A percentile compares a stretch with the other conserved stretches of the same genome.
Evolutionary conservation across 2,329 filamentous ascomycete genomes (phyloP).

Genomic region (Pyrenochaeta sp.): DNA sequence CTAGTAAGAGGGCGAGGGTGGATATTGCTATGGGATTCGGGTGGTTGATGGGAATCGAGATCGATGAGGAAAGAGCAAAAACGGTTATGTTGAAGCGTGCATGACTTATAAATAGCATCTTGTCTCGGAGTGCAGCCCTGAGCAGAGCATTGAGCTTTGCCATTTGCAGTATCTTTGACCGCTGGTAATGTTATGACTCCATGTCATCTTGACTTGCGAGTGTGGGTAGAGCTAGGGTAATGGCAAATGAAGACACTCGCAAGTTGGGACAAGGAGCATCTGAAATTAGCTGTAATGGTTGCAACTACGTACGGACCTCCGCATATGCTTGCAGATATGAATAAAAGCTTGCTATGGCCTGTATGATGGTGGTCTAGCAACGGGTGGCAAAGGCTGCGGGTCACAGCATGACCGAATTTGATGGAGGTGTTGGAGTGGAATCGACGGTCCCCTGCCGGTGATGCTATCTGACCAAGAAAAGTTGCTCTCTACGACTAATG

Average conservation of each 20-base stretch:
- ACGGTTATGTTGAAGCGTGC: background rate
- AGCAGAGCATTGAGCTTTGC: background rate
- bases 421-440: background rate
- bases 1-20: slow-evolving; percentile 27
- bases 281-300: no score
- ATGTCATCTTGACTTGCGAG: no score
- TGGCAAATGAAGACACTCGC: no score
- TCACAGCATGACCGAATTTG: background rate
- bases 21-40: slow-evolving; percentile 42
- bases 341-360: background rate
- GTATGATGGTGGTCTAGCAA: background rate
- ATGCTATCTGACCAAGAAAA: background rate
- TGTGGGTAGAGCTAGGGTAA: no score
- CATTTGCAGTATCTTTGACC: background rate
- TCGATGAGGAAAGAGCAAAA: background rate
- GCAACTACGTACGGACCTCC: background rate
- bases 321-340: background rate
- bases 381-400: background rate
- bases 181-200: no score
- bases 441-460: background rate
- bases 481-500: background rate
- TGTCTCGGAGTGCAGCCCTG: background rate
- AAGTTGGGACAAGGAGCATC: no score
- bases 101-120: background rate
- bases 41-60: slow-evolving; percentile 34